Base-by-base conservation (phyloP, 1,284 basidiomycete species). In the Trichosporon sp. region DNA sequence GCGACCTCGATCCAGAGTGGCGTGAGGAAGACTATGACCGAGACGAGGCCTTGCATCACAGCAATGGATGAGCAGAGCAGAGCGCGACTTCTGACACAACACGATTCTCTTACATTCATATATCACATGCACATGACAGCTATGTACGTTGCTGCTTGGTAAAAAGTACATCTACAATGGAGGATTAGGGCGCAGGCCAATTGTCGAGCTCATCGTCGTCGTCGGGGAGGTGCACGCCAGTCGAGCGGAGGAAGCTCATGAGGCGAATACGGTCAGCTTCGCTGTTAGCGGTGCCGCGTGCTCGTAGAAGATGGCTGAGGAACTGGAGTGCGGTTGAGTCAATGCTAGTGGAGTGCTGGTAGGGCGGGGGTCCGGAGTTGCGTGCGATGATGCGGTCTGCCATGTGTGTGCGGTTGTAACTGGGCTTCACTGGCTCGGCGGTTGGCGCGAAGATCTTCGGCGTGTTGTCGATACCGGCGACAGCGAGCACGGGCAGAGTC, bases 401-500 rank as follows among this genome's bases (percentile, higher is more conserved):
- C 32, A 61, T 25, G 8, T 36, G 11, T 4, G 59, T 63, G 40
- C 56, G 59, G 33, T 40, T 54, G 54, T 59, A 65, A 16, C 52
- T 57, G 2, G 44, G 61, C 4, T 57, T 27, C 5, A 49, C 40
- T 8, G 57, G 49, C 10, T 59, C 21, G 10, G 49, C 27, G 4
- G 31, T 31, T 4, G 64, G 64, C 19, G 64, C 64, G 32, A 65
- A 65, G 13, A 65, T 49, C 84, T 96, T 96, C 66, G 95, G 85
- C 0, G 90, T 92, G 7, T 85, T 83, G 76, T 96, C 94, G 65
- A 97, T 95, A 1, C 94, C 93, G 73, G 89, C 91, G 37, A 91
- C 87, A 1, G 92, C 92, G 29, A 94, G 78, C 27, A 96, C 79
- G 0, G 94, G 93, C 16, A 84, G 65, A 84, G 82, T 74, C 0